Conservation (phyloP, 257 asterid species). For the Ligustrum vulgare region DNA sequence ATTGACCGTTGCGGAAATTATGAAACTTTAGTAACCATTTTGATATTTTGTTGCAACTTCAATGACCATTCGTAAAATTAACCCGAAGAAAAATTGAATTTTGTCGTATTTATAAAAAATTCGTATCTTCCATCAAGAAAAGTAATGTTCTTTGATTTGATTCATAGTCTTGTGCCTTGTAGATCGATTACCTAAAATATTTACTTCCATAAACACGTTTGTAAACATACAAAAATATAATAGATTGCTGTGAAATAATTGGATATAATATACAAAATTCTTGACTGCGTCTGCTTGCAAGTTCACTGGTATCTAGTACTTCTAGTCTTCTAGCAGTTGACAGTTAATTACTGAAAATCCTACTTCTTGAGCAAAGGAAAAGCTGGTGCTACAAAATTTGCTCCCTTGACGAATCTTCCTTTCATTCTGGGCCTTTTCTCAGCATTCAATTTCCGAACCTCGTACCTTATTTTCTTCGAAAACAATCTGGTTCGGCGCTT, state of each 20-base stretch:
- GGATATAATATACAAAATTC: not conserved
- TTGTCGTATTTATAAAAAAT: no score
- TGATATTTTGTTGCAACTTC: no score
- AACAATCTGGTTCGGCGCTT: conserved; percentile 84
- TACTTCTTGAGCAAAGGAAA: conserved; percentile 41
- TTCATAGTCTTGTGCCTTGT: no score
- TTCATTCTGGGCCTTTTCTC: conserved; percentile 96
- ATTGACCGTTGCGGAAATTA: no score
- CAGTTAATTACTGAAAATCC: conserved; percentile 12
- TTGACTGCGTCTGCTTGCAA: not conserved
- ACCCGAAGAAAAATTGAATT: no score
- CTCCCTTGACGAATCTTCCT: conserved; percentile 90
- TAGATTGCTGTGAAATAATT: not conserved
- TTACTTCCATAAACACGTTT: not conserved
- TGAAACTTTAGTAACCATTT: no score
- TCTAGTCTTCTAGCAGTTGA: conserved; percentile 16
- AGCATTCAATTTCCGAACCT: conserved; percentile 90
- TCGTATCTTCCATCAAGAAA: no score
- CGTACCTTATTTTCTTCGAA: conserved; percentile 88
- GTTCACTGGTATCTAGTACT: not conserved
- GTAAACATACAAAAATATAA: not conserved
- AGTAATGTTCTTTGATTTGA: no score
- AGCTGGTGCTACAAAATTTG: conserved; percentile 46
- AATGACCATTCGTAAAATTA: no score
- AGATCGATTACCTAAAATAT: no score